phyloP scores from a whole-genome alignment of 768 basidiomycete species.

The Brasilioporus rufonigricans region DNA sequence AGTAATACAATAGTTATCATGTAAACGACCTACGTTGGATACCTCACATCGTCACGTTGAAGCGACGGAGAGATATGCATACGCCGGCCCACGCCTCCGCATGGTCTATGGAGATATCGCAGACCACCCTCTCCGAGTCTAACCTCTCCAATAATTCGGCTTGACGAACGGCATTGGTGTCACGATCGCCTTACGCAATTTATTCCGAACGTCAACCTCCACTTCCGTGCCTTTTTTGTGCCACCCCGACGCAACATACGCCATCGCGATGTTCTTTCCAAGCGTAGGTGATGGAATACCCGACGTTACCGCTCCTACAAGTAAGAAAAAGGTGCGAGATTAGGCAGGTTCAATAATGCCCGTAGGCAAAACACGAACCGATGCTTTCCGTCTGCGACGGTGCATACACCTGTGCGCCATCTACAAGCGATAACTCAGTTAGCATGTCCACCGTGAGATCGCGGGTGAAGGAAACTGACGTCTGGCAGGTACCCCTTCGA shows the following conservation, averaged over 20 bases:
- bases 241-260: conserved; percentile 74
- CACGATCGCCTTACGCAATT: conserved; percentile 69
- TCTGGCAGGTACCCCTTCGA: conserved; percentile 85
- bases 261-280: conserved; percentile 94
- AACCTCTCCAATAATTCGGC: conserved; percentile 77
- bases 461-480: conserved; percentile 41
- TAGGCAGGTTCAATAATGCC: conserved; percentile 1
- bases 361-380: conserved; percentile 42
- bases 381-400: conserved; percentile 54
- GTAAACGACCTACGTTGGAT: not conserved
- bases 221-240: conserved; percentile 92
- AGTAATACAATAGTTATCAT: not conserved
- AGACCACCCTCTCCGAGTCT: too few species aligned
- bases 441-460: not conserved
- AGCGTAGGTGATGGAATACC: conserved; percentile 94
- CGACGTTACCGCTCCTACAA: conserved; percentile 72
- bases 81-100: not conserved
- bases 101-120: not conserved
- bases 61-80: not conserved
- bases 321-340: not conserved
- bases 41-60: not conserved
- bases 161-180: conserved; percentile 87
- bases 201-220: conserved; percentile 80
- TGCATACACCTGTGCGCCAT: conserved; percentile 74
- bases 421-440: conserved; percentile 44